A percentile compares a stretch with the other conserved stretches of the same genome.
Conservation (phyloP, 2,329 filamentous ascomycete species). For the Fusarium metavorans region DNA sequence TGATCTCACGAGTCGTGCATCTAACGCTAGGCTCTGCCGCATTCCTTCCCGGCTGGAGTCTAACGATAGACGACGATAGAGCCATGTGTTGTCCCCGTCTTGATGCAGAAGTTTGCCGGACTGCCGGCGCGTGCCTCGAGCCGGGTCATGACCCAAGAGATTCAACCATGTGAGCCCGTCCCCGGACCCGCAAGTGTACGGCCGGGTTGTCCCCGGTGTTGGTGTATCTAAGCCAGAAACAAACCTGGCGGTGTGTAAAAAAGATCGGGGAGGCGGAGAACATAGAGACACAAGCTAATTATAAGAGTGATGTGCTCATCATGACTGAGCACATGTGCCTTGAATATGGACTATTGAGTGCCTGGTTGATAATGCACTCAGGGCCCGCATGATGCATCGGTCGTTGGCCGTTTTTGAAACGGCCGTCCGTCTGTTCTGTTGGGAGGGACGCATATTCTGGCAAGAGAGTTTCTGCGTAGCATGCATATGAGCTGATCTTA, state of each 20-base stretch:
- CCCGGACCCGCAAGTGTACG: background rate
- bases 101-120: background rate
- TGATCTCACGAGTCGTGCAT: conserved; percentile 12
- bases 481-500: background rate
- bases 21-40: conserved; percentile 23
- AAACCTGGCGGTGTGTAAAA: background rate
- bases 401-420: conserved; percentile 1
- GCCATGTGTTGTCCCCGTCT: background rate
- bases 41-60: conserved; percentile 4
- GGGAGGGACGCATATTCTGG: background rate
- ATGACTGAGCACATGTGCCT: background rate
- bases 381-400: background rate
- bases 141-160: background rate
- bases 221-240: background rate
- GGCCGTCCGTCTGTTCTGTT: background rate
- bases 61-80: background rate
- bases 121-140: background rate
- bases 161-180: background rate
- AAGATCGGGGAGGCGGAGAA: background rate
- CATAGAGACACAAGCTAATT: background rate
- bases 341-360: background rate
- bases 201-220: background rate
- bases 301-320: background rate
- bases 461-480: background rate
- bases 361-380: background rate